Evolutionary conservation across 768 basidiomycete species (phyloP).

Genomic region (Rossbeevera mucosa): DNA sequence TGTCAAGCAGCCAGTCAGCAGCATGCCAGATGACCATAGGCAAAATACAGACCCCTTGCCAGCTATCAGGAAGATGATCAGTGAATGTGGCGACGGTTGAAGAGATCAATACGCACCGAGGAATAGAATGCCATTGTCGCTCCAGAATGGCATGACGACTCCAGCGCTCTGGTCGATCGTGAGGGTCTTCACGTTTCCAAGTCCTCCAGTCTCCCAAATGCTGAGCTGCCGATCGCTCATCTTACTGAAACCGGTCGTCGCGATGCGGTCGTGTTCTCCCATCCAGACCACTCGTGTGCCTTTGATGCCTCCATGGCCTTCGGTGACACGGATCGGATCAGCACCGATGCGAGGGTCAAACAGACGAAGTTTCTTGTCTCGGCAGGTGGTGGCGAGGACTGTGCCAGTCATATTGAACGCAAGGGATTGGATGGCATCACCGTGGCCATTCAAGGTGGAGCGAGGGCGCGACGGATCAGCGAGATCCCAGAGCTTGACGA

Average conservation of each 20-base stretch:
- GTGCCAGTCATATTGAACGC: slow-evolving; percentile 80
- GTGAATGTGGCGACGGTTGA: background rate
- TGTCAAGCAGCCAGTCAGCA: slow-evolving; percentile 27
- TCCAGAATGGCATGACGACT: slow-evolving; percentile 97
- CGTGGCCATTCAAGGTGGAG: slow-evolving; percentile 65
- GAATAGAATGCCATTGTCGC: slow-evolving; percentile 88
- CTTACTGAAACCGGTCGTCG: slow-evolving; percentile 94
- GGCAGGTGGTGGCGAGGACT: slow-evolving; percentile 80
- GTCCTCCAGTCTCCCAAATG: slow-evolving; percentile 82
- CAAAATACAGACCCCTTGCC: slow-evolving; percentile 70
- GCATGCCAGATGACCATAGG: background rate
- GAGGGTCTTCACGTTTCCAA: slow-evolving; percentile 73
- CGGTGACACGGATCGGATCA: slow-evolving; percentile 76
- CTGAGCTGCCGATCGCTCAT: slow-evolving; percentile 92
- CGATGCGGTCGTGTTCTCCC: slow-evolving; percentile 83
- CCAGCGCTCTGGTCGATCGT: slow-evolving; percentile 87
- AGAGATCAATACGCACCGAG: slow-evolving; percentile 45
- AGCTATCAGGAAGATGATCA: slow-evolving; percentile 38
- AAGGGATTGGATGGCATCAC: slow-evolving; percentile 83
- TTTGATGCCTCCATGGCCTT: slow-evolving; percentile 93
- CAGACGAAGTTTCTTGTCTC: slow-evolving; percentile 87
- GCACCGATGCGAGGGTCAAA: slow-evolving; percentile 85
- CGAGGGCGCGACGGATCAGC: slow-evolving; percentile 63
- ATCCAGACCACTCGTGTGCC: slow-evolving; percentile 87
- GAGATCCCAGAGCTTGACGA: slow-evolving; percentile 90